These are phyloP conservation scores for Triticum turgidum DNA, from an alignment of 176 grass and related monocot genomes.

Conservation along the genomic window DNA sequence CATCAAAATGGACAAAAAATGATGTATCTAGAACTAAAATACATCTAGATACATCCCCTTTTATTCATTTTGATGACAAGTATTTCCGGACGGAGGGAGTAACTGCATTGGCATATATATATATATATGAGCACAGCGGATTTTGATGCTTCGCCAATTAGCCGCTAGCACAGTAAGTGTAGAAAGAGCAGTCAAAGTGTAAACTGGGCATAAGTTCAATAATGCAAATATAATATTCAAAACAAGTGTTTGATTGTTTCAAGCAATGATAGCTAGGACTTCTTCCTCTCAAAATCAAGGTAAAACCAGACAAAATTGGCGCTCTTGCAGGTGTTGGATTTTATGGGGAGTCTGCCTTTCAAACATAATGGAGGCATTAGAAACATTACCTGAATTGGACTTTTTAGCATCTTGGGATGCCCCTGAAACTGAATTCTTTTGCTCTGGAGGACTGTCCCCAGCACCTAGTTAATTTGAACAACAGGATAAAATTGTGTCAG, in stretches of 20 bases:
- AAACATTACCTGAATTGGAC: slow-evolving; percentile 46
- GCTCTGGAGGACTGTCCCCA: slow-evolving; percentile 30
- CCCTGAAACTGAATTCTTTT: slow-evolving; percentile 39
- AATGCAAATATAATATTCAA: not conserved
- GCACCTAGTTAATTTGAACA: slow-evolving; percentile 38
- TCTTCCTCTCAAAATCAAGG: not conserved
- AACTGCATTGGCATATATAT: not conserved
- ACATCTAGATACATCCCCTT: no score
- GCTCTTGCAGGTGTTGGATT: not conserved
- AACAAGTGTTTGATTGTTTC: not conserved
- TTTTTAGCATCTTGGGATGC: slow-evolving; percentile 45
- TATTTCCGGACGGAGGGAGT: no score
- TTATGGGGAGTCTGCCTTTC: slow-evolving; percentile 11
- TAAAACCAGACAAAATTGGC: not conserved
- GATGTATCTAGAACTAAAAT: no score
- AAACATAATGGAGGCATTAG: slow-evolving; percentile 16
- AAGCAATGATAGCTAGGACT: not conserved
- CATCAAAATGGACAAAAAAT: no score
- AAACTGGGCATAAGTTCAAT: not conserved
- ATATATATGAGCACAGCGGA: not conserved
- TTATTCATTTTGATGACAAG: no score
- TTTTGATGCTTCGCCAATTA: not conserved
- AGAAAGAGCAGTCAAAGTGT: not conserved
- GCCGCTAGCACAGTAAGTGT: not conserved
- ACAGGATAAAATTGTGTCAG: not conserved